Conservation (phyloP, 2,329 filamentous ascomycete genomes). For the Pseudopithomyces chartarum region DNA sequence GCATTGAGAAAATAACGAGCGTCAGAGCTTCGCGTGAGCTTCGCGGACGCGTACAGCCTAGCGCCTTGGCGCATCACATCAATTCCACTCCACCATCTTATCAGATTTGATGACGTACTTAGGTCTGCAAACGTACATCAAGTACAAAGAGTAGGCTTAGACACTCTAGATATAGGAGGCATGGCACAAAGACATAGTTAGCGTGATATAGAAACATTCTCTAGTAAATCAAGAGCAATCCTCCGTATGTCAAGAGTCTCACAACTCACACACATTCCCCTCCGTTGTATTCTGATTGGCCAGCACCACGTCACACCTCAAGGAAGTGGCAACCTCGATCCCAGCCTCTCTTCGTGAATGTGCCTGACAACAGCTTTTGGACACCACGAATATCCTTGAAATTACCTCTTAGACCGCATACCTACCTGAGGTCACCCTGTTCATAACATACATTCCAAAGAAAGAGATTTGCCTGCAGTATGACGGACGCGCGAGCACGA, state of each 20-base stretch:
- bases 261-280: background rate
- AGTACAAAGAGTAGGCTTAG: too few species aligned
- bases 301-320: constrained; percentile 32
- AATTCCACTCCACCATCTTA: constrained; percentile 1
- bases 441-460: background rate
- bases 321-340: constrained; percentile 26
- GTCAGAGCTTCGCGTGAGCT: constrained; percentile 15
- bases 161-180: background rate
- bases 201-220: background rate
- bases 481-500: constrained; percentile 21
- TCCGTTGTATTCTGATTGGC: constrained; percentile 26
- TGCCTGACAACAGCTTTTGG: background rate
- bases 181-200: background rate
- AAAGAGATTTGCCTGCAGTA: constrained; percentile 5
- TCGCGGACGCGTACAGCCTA: constrained; percentile 25
- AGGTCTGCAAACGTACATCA: background rate
- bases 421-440: background rate
- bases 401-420: constrained; percentile 1
- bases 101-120: constrained; percentile 20
- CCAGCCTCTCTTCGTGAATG: constrained; percentile 21
- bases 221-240: background rate
- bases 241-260: background rate
- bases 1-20: constrained; percentile 21
- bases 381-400: constrained; percentile 1
- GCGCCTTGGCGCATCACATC: constrained; percentile 33